phyloP scores from a whole-genome alignment of 169 alveolate genomes.

The Cryptosporidium ubiquitum region DNA sequence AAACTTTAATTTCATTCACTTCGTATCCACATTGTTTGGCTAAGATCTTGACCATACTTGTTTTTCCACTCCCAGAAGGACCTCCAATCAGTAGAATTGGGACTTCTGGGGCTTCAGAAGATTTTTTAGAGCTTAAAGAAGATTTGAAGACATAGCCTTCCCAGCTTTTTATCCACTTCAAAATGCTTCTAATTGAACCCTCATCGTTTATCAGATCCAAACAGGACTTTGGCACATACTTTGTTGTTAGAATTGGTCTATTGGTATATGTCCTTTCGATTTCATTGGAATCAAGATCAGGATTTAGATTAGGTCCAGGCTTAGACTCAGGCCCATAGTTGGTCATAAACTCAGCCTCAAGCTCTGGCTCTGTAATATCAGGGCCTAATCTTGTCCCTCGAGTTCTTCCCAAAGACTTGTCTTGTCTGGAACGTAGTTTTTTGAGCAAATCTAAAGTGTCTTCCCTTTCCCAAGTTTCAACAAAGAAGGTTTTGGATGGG shows the following conservation, averaged over 20 bases:
- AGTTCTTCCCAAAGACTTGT: background rate
- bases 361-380: background rate
- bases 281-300: background rate
- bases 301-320: background rate
- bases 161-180: slow-evolving; percentile 87
- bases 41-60: slow-evolving; percentile 80
- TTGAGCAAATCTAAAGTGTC: background rate
- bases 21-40: slow-evolving; percentile 85
- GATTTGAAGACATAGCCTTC: slow-evolving; percentile 78
- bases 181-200: slow-evolving; percentile 80
- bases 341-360: background rate
- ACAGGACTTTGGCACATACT: slow-evolving; percentile 79
- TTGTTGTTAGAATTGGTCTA: slow-evolving; percentile 23
- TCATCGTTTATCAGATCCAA: slow-evolving; percentile 83
- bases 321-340: background rate
- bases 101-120: slow-evolving; percentile 20
- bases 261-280: background rate
- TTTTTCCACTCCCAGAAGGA: slow-evolving; percentile 86
- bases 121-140: background rate
- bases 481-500: slow-evolving; percentile 6
- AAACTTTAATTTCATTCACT: slow-evolving; percentile 77
- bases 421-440: background rate
- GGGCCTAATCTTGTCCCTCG: background rate
- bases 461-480: slow-evolving; percentile 26
- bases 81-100: slow-evolving; percentile 81